Evolutionary conservation across 75 land plant species (phyloP), one percentile per base, ranked within the genome.

Genomic region (Pseudotsuga menziesii): DNA sequence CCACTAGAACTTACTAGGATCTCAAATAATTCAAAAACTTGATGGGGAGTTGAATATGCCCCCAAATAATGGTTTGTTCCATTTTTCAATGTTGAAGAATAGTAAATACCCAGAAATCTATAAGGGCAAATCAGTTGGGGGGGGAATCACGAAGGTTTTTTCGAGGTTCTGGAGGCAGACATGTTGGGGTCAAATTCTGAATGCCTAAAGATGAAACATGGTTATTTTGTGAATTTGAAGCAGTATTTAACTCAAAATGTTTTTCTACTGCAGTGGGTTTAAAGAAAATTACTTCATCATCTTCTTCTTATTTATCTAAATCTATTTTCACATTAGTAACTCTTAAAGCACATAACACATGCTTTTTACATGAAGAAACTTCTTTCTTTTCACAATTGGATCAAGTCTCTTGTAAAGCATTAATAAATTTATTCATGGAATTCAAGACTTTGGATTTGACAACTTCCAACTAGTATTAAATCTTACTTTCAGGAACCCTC

Each of bases 241-340:
- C 74, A 59, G 77, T 78, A 58, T n/a, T 23, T 35, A 67, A 78
- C 67, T 14, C 69, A 5, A 72, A 23, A 62, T 57, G 23, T 57
- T 78, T 85, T 58, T 86, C 88, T 67, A 67, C 58, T 69, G 80
- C 77, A 58, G 73, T 76, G 55, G 98, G 98, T 85, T 89, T 88
- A 75, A 95, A 95, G 57, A 95, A 94, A 82, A 95, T 95, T 17
- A 85, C 93, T 77, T 95, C 98, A 74, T 90, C 94, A 48, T 93
- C 98, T 32, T 95, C 96, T 61, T 93, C 96, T 76, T 83, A 94
- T 60, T 66, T 85, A 32, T 86, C 78, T 74, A 75, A 39, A 73
- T 35, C 57, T 26, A 55, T 16, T 56, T 71, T 78, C 39, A 54
- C n/a, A 48, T 35, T n/a, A 1, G 66, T 22, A 23, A 29, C 36